Base-by-base conservation (phyloP, 176 grass and related monocot species). In the Melocanna baccifera region DNA sequence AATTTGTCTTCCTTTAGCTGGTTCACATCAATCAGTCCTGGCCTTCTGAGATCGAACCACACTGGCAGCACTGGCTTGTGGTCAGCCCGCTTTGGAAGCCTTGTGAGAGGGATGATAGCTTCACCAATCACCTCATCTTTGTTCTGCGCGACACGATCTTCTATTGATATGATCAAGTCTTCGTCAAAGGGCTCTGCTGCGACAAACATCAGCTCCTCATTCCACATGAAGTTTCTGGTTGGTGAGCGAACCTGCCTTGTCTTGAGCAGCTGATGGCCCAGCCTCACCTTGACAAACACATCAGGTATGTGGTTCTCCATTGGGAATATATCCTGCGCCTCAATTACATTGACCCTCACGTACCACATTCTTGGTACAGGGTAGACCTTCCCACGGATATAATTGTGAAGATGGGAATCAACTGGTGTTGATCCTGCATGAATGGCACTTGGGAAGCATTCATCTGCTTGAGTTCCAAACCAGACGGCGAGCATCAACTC, bases 401-500 rank as follows among this genome's bases (percentile, higher is more conserved):
- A 85, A 4, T 83, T 87, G 78, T 88, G 88, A 22, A 83, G 70
- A 52, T 85, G 65, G 48, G 88, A 85, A 29, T 83, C 83, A 32
- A 88, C 14, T 16, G 81, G n/a, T 5, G 78, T 55, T 58, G 87
- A 70, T 37, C 92, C 96, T 43, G 93, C 94, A 75, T 96, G 91
- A 11, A 81, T 80, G 57, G 96, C 87, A 30, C 82, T 88, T 7
- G 91, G 93, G 78, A 99, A 99, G 88, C 87, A 89, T 57, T 99
- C 96, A 40, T 99, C 96, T 32, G 96, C 96, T 70, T 99, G 96
- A 26, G 96, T 99, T 63, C 96, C 96, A 1, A 75, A 75, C 96
- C 96, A 99, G 25, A 99, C 87, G 20, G 96, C 96, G 39, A 99
- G 86, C 96, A 99, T 99, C 73, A 99, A 29, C 87, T 99, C 96